Base-by-base conservation (phyloP, 2,329 filamentous ascomycete genomes). In the Beauveria varroae region DNA sequence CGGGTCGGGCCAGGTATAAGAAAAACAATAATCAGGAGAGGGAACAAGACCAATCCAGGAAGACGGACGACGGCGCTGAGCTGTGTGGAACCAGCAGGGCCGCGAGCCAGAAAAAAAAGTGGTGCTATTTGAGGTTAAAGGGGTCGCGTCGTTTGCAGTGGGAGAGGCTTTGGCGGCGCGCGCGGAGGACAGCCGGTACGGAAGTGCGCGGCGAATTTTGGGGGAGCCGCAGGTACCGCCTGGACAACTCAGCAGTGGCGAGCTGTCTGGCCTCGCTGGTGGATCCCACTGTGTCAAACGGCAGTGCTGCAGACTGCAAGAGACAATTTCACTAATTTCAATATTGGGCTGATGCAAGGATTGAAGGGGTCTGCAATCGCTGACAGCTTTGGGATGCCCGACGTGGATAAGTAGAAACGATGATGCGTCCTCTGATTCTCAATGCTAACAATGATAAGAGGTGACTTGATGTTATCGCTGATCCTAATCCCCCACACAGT, bases 51-150 rank as follows among this genome's bases (percentile, higher is more conserved):
- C 34, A 51, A 51, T 58, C 46, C 22, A 20, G 52, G 52, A 41
- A 50, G 46, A 34, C 7, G 34, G 46, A 41, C 47, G 26, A 51
- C 18, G 30, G 56, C 51, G 56, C 56, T 58, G 56, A 58, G 37
- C 56, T 22, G 34, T 50, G 46, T 50, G 56, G 56, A 34, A 43
- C 43, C 24, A 51, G 46, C 47, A 51, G 46, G 46, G 46, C 54
- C 20, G 41, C 56, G 56, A 58, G 56, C 56, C 44, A 57, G 56
- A 51, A 51, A 43, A 57, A 58, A 58, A 51, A 58, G 56, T 58
- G 56, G 56, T 24, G 18, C 56, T 51, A 40, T 57, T 28, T 20
- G 56, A 58, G 56, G 56, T 58, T 51, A 43, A 58, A 58, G 56
- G 56, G 56, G 56, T 47, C 56, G 56, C 56, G 56, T 58, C 56